Base-by-base conservation (phyloP, 1,284 basidiomycete species). In the Exobasidium rhododendri region DNA sequence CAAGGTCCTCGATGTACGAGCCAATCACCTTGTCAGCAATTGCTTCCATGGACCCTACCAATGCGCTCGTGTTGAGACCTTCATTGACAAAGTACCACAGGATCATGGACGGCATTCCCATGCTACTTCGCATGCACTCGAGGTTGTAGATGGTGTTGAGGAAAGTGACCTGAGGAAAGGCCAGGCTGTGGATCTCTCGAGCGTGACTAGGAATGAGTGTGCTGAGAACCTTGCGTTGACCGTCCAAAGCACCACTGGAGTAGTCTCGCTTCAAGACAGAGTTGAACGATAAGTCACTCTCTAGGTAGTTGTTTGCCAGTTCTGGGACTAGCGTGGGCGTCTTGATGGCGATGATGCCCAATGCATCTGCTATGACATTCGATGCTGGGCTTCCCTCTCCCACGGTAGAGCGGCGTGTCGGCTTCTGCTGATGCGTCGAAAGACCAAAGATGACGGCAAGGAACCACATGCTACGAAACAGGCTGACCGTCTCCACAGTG, bases 401-500 rank as follows among this genome's bases (percentile, higher is more conserved):
- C 11, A 29, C 54, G 7, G 63, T 59, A 35, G 58, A 50, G 14
- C 61, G 57, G 17, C 55, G 44, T 3, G 35, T 55, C 11, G 51
- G 58, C 46, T 66, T 62, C 62, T 69, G 64, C 22, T 59, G 35
- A 17, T 66, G 69, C 29, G 66, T 65, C 61, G 80, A 87, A 68
- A 92, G 89, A 40, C 89, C 86, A 73, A 93, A 92, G 14, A 97
- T 84, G 20, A 90, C 86, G 73, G 90, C 92, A 13, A 97, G 82
- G 81, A 96, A 92, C 94, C 94, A 98, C 82, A 94, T 85, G 78
- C 92, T 93, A 52, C 94, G 86, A 85, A 97, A 98, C 20, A 92
- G 83, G 3, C 87, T 84, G 3, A 90, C 87, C n/a, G 91, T 79
- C 50, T 88, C 87, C 1, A 85, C 77, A 2, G 87, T 84, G 20